phyloP scores from a whole-genome alignment of 225 moss, liverwort and hornwort genomes.

The Polytrichum formosum region DNA sequence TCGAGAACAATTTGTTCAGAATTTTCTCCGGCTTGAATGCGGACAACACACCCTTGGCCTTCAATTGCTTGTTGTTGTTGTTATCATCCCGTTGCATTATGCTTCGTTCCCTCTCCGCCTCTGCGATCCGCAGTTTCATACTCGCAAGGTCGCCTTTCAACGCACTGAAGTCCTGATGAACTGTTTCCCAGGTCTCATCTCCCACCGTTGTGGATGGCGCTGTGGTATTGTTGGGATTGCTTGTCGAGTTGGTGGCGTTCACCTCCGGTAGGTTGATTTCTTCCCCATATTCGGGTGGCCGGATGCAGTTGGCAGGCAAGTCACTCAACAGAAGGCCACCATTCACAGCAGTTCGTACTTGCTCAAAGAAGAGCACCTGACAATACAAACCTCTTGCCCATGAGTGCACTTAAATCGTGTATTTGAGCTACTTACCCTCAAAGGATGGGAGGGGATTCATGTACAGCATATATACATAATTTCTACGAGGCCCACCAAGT shows the following conservation, averaged over 20 bases:
- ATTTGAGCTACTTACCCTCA: too few species aligned
- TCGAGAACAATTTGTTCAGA: constrained; percentile 47
- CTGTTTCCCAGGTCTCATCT: constrained; percentile 67
- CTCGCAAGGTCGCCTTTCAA: constrained; percentile 73
- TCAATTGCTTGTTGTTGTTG: constrained; percentile 37
- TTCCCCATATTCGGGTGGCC: constrained; percentile 48
- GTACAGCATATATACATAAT: too few species aligned
- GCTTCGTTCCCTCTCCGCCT: constrained; percentile 59
- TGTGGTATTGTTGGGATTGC: background rate
- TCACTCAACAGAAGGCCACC: constrained; percentile 66
- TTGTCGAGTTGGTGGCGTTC: background rate
- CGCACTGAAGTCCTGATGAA: constrained; percentile 66
- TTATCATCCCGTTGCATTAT: constrained; percentile 32
- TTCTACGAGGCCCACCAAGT: too few species aligned
- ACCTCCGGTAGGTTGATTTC: constrained; percentile 2
- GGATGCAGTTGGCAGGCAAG: constrained; percentile 38
- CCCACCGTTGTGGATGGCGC: background rate
- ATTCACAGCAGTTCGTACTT: constrained; percentile 72
- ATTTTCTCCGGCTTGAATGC: constrained; percentile 53
- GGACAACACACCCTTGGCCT: constrained; percentile 42
- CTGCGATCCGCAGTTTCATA: constrained; percentile 68
- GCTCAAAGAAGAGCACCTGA: constrained; percentile 92
- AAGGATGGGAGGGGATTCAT: too few species aligned
- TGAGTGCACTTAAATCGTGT: background rate
- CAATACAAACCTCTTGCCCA: background rate